A percentile compares a stretch with the other conserved stretches of the same genome.
Evolutionary conservation across 2,329 filamentous ascomycete species (phyloP).

Genomic region (Podosphaera aphanis): DNA sequence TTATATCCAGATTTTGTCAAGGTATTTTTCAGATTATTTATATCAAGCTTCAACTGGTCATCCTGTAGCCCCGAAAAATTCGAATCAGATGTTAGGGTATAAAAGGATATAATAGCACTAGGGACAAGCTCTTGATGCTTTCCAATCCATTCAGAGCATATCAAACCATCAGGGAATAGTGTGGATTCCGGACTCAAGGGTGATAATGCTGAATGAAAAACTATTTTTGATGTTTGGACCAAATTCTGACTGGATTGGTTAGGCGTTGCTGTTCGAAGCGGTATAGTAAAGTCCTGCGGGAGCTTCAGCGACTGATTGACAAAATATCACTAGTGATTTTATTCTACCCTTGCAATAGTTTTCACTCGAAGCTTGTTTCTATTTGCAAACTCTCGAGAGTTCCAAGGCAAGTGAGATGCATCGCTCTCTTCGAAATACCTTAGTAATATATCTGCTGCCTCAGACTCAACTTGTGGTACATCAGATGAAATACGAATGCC

Average conservation of each 20-base stretch:
- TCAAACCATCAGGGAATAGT: slow-evolving; percentile 72
- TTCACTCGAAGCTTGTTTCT: slow-evolving; percentile 41
- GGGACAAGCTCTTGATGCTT: slow-evolving; percentile 78
- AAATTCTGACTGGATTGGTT: slow-evolving; percentile 23
- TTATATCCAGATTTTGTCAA: slow-evolving; percentile 51
- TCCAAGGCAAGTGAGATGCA: slow-evolving; percentile 43
- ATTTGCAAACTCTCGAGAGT: slow-evolving; percentile 26
- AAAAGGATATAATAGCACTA: slow-evolving; percentile 60
- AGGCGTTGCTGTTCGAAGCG: slow-evolving; percentile 31
- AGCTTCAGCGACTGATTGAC: slow-evolving; percentile 11
- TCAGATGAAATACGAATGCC: slow-evolving; percentile 39
- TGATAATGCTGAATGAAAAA: slow-evolving; percentile 79
- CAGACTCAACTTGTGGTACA: slow-evolving; percentile 39
- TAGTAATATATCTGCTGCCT: slow-evolving; percentile 40
- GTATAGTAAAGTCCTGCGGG: slow-evolving; percentile 26
- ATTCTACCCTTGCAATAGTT: slow-evolving; percentile 55
- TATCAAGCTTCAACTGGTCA: slow-evolving; percentile 69
- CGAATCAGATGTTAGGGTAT: slow-evolving; percentile 47
- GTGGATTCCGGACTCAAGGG: slow-evolving; percentile 64
- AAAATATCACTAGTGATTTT: slow-evolving; percentile 3
- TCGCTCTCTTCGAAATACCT: slow-evolving; percentile 43
- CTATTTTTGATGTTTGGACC: slow-evolving; percentile 22
- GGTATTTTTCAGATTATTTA: slow-evolving; percentile 50
- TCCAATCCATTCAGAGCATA: slow-evolving; percentile 58
- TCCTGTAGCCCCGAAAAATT: slow-evolving; percentile 59